These are phyloP conservation scores for Annulohypoxylon truncatum DNA, from an alignment of 2,329 filamentous ascomycete species.

Conservation along the genomic window DNA sequence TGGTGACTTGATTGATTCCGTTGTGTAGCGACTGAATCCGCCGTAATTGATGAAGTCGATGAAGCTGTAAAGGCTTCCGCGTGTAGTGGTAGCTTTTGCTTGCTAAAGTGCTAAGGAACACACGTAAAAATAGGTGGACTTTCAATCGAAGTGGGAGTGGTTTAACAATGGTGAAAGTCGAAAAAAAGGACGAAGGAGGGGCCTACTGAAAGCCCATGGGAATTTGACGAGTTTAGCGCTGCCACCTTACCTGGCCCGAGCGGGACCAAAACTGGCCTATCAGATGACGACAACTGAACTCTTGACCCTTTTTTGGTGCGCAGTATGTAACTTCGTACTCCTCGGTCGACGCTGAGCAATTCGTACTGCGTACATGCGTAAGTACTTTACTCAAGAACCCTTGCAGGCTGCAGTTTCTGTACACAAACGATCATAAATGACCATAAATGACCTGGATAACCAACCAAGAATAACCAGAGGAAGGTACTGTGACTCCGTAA, in stretches of 20 bases:
- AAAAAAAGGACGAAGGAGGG: slow-evolving; percentile 37
- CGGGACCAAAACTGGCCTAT: slow-evolving; percentile 36
- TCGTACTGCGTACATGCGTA: neutral
- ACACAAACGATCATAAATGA: neutral
- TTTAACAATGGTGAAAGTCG: slow-evolving; percentile 31
- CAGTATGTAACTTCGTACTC: slow-evolving; percentile 4
- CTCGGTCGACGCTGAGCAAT: neutral
- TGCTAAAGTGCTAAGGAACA: neutral
- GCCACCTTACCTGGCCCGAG: slow-evolving; percentile 29
- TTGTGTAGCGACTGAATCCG: neutral
- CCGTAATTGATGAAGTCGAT: slow-evolving; percentile 14
- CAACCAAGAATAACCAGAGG: neutral
- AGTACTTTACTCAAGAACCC: slow-evolving; percentile 3
- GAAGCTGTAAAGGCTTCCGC: neutral
- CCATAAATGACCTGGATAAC: neutral
- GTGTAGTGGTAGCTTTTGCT: neutral
- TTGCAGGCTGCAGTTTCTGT: slow-evolving; percentile 4
- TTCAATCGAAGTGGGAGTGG: slow-evolving; percentile 16
- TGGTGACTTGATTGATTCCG: neutral
- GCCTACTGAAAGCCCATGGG: slow-evolving; percentile 25
- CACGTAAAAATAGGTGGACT: slow-evolving; percentile 12
- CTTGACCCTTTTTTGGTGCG: slow-evolving; percentile 4
- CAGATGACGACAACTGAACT: slow-evolving; percentile 43
- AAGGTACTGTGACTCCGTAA: slow-evolving; percentile 24
- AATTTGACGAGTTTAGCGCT: slow-evolving; percentile 46